These are phyloP conservation scores for Clonostachys rosea DNA, from an alignment of 2,329 filamentous ascomycete genomes.

Conservation along the genomic window DNA sequence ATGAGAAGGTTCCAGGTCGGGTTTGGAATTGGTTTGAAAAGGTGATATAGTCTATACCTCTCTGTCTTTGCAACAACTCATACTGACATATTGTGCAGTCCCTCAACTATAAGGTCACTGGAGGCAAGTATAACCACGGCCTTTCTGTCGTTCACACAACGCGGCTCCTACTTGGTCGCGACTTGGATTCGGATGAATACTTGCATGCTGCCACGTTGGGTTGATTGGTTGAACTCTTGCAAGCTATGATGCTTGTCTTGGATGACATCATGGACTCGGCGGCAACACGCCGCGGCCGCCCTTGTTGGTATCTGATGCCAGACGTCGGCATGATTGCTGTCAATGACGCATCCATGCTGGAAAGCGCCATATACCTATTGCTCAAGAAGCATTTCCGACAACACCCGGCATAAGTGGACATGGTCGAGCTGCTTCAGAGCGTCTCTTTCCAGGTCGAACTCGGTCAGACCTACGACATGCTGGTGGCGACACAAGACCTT, in stretches of 20 bases:
- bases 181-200: slow-evolving; percentile 78
- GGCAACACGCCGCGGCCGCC: slow-evolving; percentile 88
- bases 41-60: too few species aligned
- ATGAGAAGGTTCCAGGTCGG: too few species aligned
- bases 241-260: slow-evolving; percentile 97
- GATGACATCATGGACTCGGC: slow-evolving; percentile 98
- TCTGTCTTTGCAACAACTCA: not conserved
- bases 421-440: slow-evolving; percentile 96
- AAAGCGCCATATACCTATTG: slow-evolving; percentile 82
- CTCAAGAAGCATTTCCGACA: slow-evolving; percentile 90
- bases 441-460: slow-evolving; percentile 90
- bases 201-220: slow-evolving; percentile 84
- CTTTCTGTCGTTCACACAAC: slow-evolving; percentile 94
- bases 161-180: slow-evolving; percentile 67
- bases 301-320: slow-evolving; percentile 93
- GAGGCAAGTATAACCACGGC: slow-evolving; percentile 97
- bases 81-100: slow-evolving; percentile 42
- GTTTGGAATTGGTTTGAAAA: too few species aligned
- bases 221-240: slow-evolving; percentile 96
- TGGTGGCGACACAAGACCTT: slow-evolving; percentile 75
- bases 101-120: slow-evolving; percentile 79
- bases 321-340: slow-evolving; percentile 94
- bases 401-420: slow-evolving; percentile 83
- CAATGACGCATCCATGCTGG: slow-evolving; percentile 97
- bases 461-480: slow-evolving; percentile 88